Evolutionary conservation across 2,329 filamentous ascomycete genomes (phyloP).

Genomic region (Sporothrix humicola): DNA sequence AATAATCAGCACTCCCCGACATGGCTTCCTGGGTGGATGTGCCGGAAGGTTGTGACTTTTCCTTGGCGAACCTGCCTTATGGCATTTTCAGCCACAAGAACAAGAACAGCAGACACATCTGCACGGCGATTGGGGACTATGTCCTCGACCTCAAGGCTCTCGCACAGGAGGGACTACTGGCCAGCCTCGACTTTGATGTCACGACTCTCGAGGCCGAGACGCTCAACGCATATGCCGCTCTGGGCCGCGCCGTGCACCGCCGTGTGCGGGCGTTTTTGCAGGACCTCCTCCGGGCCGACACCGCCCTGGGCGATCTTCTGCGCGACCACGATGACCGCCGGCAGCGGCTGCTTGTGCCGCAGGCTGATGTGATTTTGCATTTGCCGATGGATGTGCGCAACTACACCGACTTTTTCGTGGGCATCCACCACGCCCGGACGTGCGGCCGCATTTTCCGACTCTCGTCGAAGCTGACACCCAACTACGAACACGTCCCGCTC

Average conservation of each 20-base stretch:
- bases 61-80: constrained; percentile 27
- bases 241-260: constrained; percentile 19
- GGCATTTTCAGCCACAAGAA: constrained; percentile 8
- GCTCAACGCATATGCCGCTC: constrained; percentile 26
- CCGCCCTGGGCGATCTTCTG: background rate
- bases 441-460: constrained; percentile 14
- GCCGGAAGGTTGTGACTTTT: constrained; percentile 21
- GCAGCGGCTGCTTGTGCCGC: constrained; percentile 3
- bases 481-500: constrained; percentile 80
- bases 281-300: constrained; percentile 5
- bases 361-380: background rate
- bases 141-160: constrained; percentile 12
- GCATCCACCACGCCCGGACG: constrained; percentile 19
- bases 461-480: constrained; percentile 69
- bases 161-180: constrained; percentile 37
- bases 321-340: constrained; percentile 22
- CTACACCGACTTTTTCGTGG: constrained; percentile 26
- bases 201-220: background rate
- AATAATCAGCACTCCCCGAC: background rate
- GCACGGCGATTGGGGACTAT: constrained; percentile 16
- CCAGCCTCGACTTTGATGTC: background rate
- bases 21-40: constrained; percentile 29
- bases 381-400: constrained; percentile 26
- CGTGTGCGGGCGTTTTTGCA: constrained; percentile 14
- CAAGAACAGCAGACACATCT: background rate